Evolutionary conservation across 2,329 filamentous ascomycete genomes (phyloP).

Genomic region (Fusarium sp.): DNA sequence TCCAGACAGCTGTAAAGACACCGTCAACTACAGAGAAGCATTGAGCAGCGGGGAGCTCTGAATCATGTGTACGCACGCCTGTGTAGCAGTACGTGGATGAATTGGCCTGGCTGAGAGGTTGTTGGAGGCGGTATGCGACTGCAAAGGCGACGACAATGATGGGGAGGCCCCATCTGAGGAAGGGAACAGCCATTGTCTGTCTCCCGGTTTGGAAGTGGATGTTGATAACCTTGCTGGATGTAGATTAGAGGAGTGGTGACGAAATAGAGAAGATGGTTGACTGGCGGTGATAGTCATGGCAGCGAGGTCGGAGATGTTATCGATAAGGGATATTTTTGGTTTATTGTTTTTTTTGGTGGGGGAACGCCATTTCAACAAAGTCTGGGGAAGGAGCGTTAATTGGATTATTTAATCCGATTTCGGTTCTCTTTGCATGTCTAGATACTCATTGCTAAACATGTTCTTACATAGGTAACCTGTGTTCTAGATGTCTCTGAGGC

Average conservation of each 20-base stretch:
- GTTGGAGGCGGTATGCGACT: constrained; percentile 47
- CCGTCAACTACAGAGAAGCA: constrained; percentile 69
- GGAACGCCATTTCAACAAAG: neutral
- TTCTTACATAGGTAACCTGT: neutral
- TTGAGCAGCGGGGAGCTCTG: constrained; percentile 52
- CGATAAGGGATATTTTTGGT: constrained; percentile 27
- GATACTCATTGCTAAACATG: neutral
- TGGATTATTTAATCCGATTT: neutral
- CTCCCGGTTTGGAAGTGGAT: neutral
- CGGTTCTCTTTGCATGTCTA: neutral
- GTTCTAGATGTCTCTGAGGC: neutral
- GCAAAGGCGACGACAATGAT: constrained; percentile 48
- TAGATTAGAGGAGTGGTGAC: neutral
- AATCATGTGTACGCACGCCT: constrained; percentile 52
- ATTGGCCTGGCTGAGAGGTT: constrained; percentile 31
- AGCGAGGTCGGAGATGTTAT: constrained; percentile 28
- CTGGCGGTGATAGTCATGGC: neutral
- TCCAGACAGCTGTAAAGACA: constrained; percentile 61
- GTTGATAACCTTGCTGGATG: neutral
- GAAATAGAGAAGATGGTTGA: neutral
- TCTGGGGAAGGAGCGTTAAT: neutral
- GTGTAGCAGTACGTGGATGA: constrained; percentile 54
- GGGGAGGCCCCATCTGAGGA: constrained; percentile 48
- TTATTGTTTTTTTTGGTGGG: constrained; percentile 11
- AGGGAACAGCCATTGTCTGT: constrained; percentile 19